phyloP scores from a whole-genome alignment of 768 basidiomycete genomes.

The Leccinellum luteum region DNA sequence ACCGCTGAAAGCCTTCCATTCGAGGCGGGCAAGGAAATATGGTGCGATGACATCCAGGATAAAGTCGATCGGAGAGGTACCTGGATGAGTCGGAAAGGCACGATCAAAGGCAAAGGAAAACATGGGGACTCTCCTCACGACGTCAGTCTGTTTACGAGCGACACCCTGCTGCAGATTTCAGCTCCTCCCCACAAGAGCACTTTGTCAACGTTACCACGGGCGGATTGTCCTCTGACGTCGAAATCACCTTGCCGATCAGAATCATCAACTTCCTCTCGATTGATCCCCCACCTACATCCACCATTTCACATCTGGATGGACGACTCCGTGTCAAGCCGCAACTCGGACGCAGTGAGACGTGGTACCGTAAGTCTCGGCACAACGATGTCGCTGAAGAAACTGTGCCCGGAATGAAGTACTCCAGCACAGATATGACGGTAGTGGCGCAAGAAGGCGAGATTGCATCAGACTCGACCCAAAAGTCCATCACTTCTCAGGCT shows the following conservation, averaged over 20 bases:
- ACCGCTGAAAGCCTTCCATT: conserved; percentile 7
- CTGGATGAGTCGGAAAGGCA: conserved; percentile 14
- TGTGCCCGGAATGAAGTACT: conserved; percentile 34
- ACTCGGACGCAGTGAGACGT: conserved; percentile 22
- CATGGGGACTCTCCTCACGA: conserved; percentile 5
- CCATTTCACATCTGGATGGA: conserved; percentile 21
- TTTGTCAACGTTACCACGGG: conserved; percentile 61
- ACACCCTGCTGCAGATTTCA: conserved; percentile 54
- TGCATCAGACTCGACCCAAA: conserved; percentile 1
- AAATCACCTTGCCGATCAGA: conserved; percentile 68
- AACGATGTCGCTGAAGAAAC: conserved; percentile 22
- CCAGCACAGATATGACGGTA: conserved; percentile 26
- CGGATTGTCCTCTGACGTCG: conserved; percentile 57
- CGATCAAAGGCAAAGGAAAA: conserved; percentile 5
- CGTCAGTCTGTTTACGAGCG: conserved; percentile 40
- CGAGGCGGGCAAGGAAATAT: conserved; percentile 21
- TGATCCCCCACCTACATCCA: conserved; percentile 64
- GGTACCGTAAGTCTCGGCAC: conserved; percentile 30
- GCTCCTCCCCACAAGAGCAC: conserved; percentile 48
- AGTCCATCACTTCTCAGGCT: conserved; percentile 6
- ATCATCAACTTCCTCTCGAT: conserved; percentile 85
- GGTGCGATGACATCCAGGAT: conserved; percentile 15
- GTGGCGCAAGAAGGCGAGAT: conserved; percentile 21
- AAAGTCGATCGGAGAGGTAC: conserved; percentile 9
- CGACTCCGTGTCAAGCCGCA: conserved; percentile 25